Conservation (phyloP, 139 green algal species). For the Closterium sp. region DNA sequence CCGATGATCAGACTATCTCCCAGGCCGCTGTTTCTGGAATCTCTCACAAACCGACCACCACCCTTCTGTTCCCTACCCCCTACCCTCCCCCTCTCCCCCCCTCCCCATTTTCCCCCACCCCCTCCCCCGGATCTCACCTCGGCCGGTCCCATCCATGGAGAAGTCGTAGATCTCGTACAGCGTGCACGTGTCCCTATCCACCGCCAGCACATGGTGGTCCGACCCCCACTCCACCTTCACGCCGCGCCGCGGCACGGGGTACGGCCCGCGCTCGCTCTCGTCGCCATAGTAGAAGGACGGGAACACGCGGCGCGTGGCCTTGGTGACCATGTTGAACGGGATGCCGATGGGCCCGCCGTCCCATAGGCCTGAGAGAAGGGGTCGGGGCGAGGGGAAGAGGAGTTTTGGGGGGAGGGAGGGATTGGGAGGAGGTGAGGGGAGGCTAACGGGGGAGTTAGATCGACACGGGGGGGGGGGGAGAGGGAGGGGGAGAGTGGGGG, state of each 20-base stretch:
- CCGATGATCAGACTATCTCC: too few species aligned
- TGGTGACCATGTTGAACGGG: not conserved
- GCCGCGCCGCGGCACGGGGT: constrained; percentile 4
- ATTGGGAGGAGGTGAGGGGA: too few species aligned
- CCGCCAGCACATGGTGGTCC: constrained; percentile 49
- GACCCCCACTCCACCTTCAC: not conserved
- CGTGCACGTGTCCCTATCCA: constrained; percentile 48
- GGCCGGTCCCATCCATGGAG: not conserved
- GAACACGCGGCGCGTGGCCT: not conserved
- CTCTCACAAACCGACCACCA: not conserved
- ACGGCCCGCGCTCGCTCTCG: not conserved
- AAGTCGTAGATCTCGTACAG: constrained; percentile 46
- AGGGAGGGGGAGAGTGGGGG: too few species aligned
- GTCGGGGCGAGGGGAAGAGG: too few species aligned
- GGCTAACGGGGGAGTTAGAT: too few species aligned
- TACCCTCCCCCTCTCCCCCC: not conserved
- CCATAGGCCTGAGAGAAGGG: not conserved
- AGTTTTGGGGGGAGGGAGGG: too few species aligned
- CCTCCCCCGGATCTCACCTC: too few species aligned
- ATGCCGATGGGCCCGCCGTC: not conserved
- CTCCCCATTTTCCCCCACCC: too few species aligned
- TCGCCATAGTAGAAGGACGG: not conserved
- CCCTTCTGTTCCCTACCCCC: not conserved
- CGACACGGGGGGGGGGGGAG: too few species aligned
- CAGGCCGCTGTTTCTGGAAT: too few species aligned